Percentiles rank a stretch among this genome's conserved stretches.
These are phyloP conservation scores for Penicillium canariense DNA, from an alignment of 495 filamentous ascomycete species.

Conservation along the genomic window DNA sequence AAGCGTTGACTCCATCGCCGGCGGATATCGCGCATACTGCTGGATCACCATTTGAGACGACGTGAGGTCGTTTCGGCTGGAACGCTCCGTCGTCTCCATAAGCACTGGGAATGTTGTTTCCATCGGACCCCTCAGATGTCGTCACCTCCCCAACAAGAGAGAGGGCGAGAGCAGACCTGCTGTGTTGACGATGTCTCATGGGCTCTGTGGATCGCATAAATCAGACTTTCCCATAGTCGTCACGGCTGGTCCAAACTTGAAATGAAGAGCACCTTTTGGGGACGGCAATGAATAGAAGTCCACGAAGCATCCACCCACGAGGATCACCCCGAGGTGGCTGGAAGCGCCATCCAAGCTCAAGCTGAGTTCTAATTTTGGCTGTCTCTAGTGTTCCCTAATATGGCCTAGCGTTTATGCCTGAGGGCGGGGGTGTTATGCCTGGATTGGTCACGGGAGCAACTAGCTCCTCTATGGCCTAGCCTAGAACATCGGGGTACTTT, in stretches of 20 bases:
- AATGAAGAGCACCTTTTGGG: background rate
- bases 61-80: slow-evolving; percentile 31
- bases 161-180: background rate
- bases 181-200: slow-evolving; percentile 11
- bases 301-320: slow-evolving; percentile 14
- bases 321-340: slow-evolving; percentile 30
- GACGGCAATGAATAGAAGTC: background rate
- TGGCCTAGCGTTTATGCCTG: slow-evolving; percentile 24
- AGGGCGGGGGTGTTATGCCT: slow-evolving; percentile 31
- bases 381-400: slow-evolving; percentile 14
- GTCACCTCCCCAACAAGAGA: slow-evolving; percentile 3
- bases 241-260: background rate
- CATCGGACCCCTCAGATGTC: slow-evolving; percentile 20
- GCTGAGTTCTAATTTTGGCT: slow-evolving; percentile 28
- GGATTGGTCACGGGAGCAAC: slow-evolving; percentile 14
- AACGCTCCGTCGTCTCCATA: slow-evolving; percentile 32
- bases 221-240: slow-evolving; percentile 6
- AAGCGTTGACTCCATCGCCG: slow-evolving; percentile 37
- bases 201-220: slow-evolving; percentile 9
- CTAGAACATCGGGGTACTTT: background rate
- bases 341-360: slow-evolving; percentile 26
- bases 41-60: slow-evolving; percentile 40
- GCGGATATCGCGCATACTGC: slow-evolving; percentile 46
- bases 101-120: slow-evolving; percentile 33
- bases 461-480: background rate